Evolutionary conservation across 768 basidiomycete species (phyloP).

Genomic region (Tephrocybe rancida): DNA sequence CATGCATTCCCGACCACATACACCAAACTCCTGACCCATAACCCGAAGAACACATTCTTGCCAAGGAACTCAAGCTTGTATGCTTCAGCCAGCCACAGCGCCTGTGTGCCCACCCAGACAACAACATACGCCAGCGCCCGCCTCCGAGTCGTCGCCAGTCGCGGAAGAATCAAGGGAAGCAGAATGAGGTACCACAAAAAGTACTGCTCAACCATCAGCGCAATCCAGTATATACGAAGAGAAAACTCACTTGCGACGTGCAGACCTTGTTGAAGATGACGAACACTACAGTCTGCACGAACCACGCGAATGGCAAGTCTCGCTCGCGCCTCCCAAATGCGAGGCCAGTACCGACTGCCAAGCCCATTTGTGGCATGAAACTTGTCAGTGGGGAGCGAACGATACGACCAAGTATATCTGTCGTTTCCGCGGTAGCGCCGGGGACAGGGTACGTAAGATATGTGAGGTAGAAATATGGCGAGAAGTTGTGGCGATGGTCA

Average conservation of each 20-base stretch:
- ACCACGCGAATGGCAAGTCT: constrained; percentile 84
- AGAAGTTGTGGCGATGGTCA: constrained; percentile 98
- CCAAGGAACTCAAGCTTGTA: constrained; percentile 91
- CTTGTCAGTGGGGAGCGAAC: constrained; percentile 76
- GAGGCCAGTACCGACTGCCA: constrained; percentile 76
- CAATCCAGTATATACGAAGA: neutral
- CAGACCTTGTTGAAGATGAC: constrained; percentile 99
- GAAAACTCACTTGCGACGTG: constrained; percentile 79
- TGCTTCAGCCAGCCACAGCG: constrained; percentile 87
- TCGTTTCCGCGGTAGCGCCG: constrained; percentile 16
- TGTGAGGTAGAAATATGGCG: constrained; percentile 94
- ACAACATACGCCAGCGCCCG: constrained; percentile 42
- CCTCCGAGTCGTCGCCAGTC: constrained; percentile 50
- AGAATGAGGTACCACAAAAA: constrained; percentile 97
- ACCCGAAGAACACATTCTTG: constrained; percentile 63
- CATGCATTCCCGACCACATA: constrained; percentile 81
- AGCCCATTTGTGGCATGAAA: constrained; percentile 81
- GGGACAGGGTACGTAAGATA: constrained; percentile 78
- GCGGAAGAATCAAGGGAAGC: constrained; percentile 79
- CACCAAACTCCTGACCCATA: constrained; percentile 80
- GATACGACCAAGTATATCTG: constrained; percentile 38
- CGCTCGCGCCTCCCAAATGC: constrained; percentile 57
- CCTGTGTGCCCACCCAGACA: constrained; percentile 82
- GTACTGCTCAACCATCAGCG: constrained; percentile 55
- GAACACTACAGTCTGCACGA: constrained; percentile 87